phyloP scores from a whole-genome alignment of 2,329 filamentous ascomycete species.

The Cytospora schulzeri region DNA sequence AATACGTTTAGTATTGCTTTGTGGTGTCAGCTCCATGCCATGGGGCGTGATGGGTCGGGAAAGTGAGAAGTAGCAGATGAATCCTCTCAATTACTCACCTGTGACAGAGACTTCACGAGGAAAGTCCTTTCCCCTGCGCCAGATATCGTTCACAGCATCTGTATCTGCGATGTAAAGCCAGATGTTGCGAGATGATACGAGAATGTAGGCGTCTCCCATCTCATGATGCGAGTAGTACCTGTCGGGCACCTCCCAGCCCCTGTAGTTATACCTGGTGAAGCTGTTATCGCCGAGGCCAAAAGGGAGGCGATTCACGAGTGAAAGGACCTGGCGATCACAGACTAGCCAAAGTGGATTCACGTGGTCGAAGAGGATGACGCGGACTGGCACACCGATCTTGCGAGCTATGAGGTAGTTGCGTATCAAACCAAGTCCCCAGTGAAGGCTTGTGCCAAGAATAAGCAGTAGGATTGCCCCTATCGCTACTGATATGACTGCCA shows the following conservation, averaged over 20 bases:
- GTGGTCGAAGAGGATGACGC: conserved; percentile 37
- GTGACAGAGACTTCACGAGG: conserved; percentile 10
- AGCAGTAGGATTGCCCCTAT: too few relatives aligned
- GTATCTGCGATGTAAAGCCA: conserved; percentile 14
- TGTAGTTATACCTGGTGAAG: conserved; percentile 38
- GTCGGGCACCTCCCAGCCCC: conserved; percentile 30
- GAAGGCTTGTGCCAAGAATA: background rate
- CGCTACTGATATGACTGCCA: too few relatives aligned
- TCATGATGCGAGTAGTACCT: conserved; percentile 28
- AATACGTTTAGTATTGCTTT: conserved; percentile 12
- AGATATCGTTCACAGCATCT: conserved; percentile 4
- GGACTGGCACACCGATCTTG: conserved; percentile 37
- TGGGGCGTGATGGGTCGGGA: too few relatives aligned
- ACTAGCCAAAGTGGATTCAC: conserved; percentile 38
- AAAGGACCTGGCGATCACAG: conserved; percentile 32
- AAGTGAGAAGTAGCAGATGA: too few relatives aligned
- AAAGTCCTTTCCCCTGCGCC: conserved; percentile 4
- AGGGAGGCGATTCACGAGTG: conserved; percentile 31
- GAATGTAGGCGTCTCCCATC: conserved; percentile 32
- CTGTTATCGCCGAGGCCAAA: conserved; percentile 33
- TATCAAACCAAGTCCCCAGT: conserved; percentile 3
- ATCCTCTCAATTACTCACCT: conserved; percentile 15
- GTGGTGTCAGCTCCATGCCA: background rate
- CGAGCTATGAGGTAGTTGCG: conserved; percentile 31
- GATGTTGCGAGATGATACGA: conserved; percentile 1